Conservation (phyloP, 192 early-diverging fungal genomes). For the Funneliformis geosporum region DNA sequence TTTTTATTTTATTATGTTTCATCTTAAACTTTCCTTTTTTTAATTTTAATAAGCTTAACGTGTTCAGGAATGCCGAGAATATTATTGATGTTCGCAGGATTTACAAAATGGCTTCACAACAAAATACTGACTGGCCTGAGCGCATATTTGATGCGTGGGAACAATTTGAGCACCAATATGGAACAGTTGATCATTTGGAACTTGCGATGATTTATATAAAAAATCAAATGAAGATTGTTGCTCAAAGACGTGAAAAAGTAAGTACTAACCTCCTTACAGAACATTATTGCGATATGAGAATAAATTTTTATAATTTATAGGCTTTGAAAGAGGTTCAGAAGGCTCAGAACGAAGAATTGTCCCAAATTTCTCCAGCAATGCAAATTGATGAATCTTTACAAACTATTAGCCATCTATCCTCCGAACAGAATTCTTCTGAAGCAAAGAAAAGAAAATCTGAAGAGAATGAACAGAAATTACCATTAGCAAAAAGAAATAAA, state of each 20-base stretch:
- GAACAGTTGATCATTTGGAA: constrained; percentile 30
- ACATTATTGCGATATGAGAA: not conserved
- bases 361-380: not conserved
- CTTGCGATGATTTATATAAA: constrained; percentile 29
- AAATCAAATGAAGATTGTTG: constrained; percentile 7
- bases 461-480: not conserved
- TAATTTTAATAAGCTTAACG: not conserved
- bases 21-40: too few relatives aligned
- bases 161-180: constrained; percentile 41
- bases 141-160: constrained; percentile 42
- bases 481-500: not conserved
- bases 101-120: constrained; percentile 37
- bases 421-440: not conserved
- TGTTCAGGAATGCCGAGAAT: constrained; percentile 26
- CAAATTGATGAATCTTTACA: not conserved
- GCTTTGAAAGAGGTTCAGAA: not conserved
- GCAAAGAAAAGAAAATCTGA: constrained; percentile 11
- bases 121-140: constrained; percentile 44
- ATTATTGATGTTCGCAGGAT: constrained; percentile 19
- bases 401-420: not conserved
- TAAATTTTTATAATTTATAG: not conserved
- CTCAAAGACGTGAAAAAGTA: not conserved
- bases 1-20: not conserved
- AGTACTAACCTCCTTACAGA: not conserved
- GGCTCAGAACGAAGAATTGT: not conserved